Conservation (phyloP, 2,329 filamentous ascomycete species). For the Hirsutella thompsonii region DNA sequence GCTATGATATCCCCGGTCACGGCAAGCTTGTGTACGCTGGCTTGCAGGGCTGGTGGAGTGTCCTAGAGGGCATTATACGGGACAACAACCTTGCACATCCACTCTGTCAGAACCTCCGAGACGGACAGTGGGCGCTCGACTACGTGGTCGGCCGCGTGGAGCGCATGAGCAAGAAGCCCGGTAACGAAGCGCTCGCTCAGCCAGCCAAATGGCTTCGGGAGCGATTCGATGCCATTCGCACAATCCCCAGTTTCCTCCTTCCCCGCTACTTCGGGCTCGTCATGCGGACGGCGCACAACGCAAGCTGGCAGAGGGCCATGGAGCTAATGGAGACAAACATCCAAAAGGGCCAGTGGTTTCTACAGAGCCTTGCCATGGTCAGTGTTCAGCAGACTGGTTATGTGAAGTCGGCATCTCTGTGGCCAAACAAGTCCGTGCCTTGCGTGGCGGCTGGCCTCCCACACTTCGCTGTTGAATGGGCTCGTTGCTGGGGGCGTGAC, state of each 20-base stretch:
- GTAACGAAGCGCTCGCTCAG: conserved; percentile 48
- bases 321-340: conserved; percentile 70
- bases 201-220: conserved; percentile 69
- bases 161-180: conserved; percentile 49
- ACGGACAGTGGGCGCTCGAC: conserved; percentile 86
- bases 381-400: conserved; percentile 83
- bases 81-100: conserved; percentile 90
- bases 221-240: conserved; percentile 74
- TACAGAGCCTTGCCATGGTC: conserved; percentile 80
- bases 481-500: conserved; percentile 92
- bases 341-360: conserved; percentile 71
- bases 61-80: conserved; percentile 69
- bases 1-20: conserved; percentile 73
- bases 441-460: conserved; percentile 85
- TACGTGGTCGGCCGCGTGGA: conserved; percentile 73
- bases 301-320: conserved; percentile 66
- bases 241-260: conserved; percentile 76
- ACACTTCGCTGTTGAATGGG: conserved; percentile 90
- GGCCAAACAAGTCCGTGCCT: conserved; percentile 72
- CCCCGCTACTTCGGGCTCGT: conserved; percentile 90
- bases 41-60: conserved; percentile 97
- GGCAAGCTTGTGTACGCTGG: conserved; percentile 87
- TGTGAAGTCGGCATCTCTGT: conserved; percentile 82
- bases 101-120: conserved; percentile 80
- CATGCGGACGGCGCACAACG: conserved; percentile 75